Base-by-base conservation (phyloP, 2,329 filamentous ascomycete species). In the Akanthomyces muscarius region DNA sequence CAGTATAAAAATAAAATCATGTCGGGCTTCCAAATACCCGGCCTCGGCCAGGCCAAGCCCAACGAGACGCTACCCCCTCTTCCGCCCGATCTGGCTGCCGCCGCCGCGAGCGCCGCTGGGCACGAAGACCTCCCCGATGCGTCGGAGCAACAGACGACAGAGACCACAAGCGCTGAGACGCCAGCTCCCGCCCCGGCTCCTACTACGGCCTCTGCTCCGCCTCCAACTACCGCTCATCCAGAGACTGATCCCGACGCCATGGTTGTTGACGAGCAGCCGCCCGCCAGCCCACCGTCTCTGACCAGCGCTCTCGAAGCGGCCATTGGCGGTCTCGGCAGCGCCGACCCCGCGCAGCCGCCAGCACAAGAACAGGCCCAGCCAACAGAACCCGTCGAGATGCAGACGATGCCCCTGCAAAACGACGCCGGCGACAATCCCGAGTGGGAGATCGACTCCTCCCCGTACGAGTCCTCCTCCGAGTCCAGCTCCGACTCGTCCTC, bases 401-500 rank as follows among this genome's bases (percentile, higher is more conserved):
- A 59, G 21, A 47, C 21, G 41, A 16, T 42, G 5, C 51, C 44
- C 38, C 71, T 74, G n/a, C 73, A 74, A 53, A 70, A 71, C 42
- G 74, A 74, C 14, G 67, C 74, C 55, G 69, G 69, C 61, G 79
- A 76, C 13, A 80, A 89, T 51, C 88, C 89, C 3, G 93, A 97
- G 74, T 98, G 92, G 91, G 91, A 96, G 71, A 78, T 83, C 8
- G 90, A 94, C 70, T 92, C 89, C 1, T 91, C 89, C 0, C 89
- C 89, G 0, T 89, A 89, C 70, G 86, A 88, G 70, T 90, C 88
- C 6, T 90, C 0, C 0, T 83, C 81, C 0, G 81, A 86, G 18
- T 91, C 89, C 0, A 89, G 89, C 0, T 89, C 89, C 70, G 86
- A 88, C 70, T 90, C 88, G 4, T 90, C 0, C 0, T 83, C 81